phyloP scores from a whole-genome alignment of 345 rosid genomes.

The Iberis pinnata region DNA sequence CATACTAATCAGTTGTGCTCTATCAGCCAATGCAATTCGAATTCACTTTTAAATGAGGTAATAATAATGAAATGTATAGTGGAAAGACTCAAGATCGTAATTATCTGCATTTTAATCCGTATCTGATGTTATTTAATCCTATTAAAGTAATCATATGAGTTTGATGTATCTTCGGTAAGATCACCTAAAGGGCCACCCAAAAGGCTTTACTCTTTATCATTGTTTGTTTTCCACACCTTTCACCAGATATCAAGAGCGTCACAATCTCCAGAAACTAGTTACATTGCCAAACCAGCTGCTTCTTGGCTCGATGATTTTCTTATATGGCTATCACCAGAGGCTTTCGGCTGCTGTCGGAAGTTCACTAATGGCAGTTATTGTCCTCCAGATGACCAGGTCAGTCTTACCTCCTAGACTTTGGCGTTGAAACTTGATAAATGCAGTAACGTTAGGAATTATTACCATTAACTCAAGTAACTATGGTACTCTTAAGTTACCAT shows the following conservation, averaged over 20 bases:
- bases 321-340: constrained; percentile 91
- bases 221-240: constrained; percentile 17
- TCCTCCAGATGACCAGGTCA: constrained; percentile 96
- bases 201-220: constrained; percentile 5
- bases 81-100: constrained; percentile 3
- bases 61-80: background rate
- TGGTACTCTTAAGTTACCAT: no score
- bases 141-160: constrained; percentile 14
- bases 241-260: constrained; percentile 83
- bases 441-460: no score
- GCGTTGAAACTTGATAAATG: background rate
- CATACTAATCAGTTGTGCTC: constrained; percentile 87
- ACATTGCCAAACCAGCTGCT: constrained; percentile 97
- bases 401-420: constrained; percentile 25
- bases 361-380: constrained; percentile 71
- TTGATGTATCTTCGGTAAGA: constrained; percentile 17
- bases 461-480: no score
- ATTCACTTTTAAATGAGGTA: constrained; percentile 87
- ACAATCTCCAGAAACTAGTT: constrained; percentile 59
- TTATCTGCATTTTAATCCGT: constrained; percentile 10
- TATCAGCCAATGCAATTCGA: constrained; percentile 81
- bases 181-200: constrained; percentile 15
- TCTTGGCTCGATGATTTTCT: constrained; percentile 97
- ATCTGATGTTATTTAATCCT: constrained; percentile 4
- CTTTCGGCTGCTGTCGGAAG: constrained; percentile 91